A percentile compares a stretch with the other conserved stretches of the same genome.
Conservation (phyloP, 768 basidiomycete species). For the Hortiboletus flavorubellus region DNA sequence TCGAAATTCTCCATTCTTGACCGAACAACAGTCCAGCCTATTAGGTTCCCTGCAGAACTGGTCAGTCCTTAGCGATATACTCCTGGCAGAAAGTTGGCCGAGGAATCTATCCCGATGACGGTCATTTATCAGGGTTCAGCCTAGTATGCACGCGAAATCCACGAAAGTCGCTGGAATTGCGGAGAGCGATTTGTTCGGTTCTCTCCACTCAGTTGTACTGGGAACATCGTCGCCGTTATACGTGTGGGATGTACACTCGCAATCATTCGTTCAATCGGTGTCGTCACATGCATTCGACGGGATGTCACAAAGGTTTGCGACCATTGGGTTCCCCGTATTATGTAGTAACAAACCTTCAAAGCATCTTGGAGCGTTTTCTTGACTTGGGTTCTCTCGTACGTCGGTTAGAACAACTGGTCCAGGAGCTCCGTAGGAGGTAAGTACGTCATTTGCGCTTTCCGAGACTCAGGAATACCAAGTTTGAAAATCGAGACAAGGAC, state of each 20-base stretch:
- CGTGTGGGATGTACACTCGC: constrained; percentile 53
- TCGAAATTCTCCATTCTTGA: constrained; percentile 55
- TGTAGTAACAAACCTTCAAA: constrained; percentile 24
- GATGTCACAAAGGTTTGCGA: constrained; percentile 52
- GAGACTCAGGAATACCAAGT: constrained; percentile 3
- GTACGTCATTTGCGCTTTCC: constrained; percentile 3
- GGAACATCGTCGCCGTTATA: constrained; percentile 68
- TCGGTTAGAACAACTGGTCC: constrained; percentile 57
- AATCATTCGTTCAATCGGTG: constrained; percentile 54
- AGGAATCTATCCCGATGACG: not conserved
- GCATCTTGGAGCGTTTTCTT: constrained; percentile 60
- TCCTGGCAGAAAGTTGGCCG: not conserved
- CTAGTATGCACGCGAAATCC: constrained; percentile 39
- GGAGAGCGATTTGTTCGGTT: constrained; percentile 46
- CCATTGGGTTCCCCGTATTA: not conserved
- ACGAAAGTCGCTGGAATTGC: constrained; percentile 43
- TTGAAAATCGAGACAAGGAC: constrained; percentile 36
- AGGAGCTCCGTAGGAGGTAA: constrained; percentile 49
- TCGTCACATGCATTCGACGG: constrained; percentile 40
- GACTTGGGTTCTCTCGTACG: constrained; percentile 65
- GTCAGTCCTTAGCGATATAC: constrained; percentile 37
- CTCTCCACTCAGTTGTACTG: constrained; percentile 54
- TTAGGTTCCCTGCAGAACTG: constrained; percentile 57
- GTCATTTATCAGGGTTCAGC: constrained; percentile 42
- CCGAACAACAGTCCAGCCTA: constrained; percentile 56